Conservation (phyloP, 2,329 filamentous ascomycete genomes). For the Scleromitrula shiraiana region DNA sequence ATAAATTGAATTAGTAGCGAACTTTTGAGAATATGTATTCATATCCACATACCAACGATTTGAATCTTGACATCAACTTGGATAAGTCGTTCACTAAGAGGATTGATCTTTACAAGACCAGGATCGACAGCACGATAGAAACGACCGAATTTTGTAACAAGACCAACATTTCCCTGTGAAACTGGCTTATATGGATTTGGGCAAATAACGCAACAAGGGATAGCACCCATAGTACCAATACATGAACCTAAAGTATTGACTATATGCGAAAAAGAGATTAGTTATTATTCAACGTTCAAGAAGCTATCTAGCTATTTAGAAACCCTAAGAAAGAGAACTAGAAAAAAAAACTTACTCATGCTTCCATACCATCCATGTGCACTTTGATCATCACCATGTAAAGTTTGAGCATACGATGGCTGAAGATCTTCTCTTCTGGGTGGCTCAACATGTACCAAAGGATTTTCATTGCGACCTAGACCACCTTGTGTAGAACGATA, state of each 20-base stretch:
- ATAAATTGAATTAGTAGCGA: not conserved
- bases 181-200: conserved; percentile 96
- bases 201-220: conserved; percentile 86
- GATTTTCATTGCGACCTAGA: conserved; percentile 26
- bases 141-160: conserved; percentile 90
- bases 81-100: conserved; percentile 78
- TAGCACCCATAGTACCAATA: conserved; percentile 72
- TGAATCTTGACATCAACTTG: conserved; percentile 99
- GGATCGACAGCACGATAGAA: conserved; percentile 96
- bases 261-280: conserved; percentile 23
- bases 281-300: not conserved
- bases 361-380: conserved; percentile 81
- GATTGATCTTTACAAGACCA: conserved; percentile 95
- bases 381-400: conserved; percentile 57
- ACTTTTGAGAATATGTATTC: not conserved
- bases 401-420: conserved; percentile 57
- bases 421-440: conserved; percentile 76
- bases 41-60: conserved; percentile 59
- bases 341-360: conserved; percentile 55
- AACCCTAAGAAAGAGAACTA: no score
- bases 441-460: conserved; percentile 65
- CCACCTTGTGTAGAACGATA: conserved; percentile 14
- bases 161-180: conserved; percentile 83
- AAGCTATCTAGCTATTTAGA: no score
- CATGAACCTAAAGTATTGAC: conserved; percentile 66